phyloP scores from a whole-genome alignment of 2,329 filamentous ascomycete species.

The Microdochium nivale region DNA sequence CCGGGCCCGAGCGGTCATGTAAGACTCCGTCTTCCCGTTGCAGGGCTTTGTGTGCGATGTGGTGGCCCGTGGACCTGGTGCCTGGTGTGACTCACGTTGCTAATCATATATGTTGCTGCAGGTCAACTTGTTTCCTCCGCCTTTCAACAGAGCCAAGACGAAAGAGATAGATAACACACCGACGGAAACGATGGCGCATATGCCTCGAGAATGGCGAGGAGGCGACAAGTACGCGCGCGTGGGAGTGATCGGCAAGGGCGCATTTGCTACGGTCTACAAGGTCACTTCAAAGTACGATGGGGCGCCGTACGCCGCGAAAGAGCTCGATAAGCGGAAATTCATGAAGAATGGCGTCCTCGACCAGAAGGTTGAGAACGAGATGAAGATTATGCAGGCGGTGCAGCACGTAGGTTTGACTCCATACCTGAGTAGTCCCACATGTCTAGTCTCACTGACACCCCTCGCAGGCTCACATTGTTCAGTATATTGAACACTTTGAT shows the following conservation, averaged over 20 bases:
- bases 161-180: conserved; percentile 9
- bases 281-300: conserved; percentile 81
- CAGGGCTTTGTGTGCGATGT: background rate
- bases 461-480: conserved; percentile 74
- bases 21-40: conserved; percentile 9
- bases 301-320: conserved; percentile 79
- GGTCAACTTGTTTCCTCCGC: conserved; percentile 19
- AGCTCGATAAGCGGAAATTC: conserved; percentile 86
- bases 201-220: conserved; percentile 68
- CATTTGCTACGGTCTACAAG: conserved; percentile 90
- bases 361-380: conserved; percentile 91
- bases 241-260: conserved; percentile 78
- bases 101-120: conserved; percentile 8
- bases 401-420: conserved; percentile 59
- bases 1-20: conserved; percentile 40
- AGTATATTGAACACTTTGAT: conserved; percentile 83
- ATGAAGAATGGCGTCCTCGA: conserved; percentile 88
- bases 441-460: conserved; percentile 9
- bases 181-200: conserved; percentile 24
- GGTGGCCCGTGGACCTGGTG: background rate
- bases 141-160: conserved; percentile 1
- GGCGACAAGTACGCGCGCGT: conserved; percentile 78
- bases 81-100: background rate
- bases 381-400: conserved; percentile 87
- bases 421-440: background rate